A percentile compares a stretch with the other conserved stretches of the same genome.
Evolutionary conservation across 2,329 filamentous ascomycete genomes (phyloP).

Genomic region (Exserohilum rostratum): DNA sequence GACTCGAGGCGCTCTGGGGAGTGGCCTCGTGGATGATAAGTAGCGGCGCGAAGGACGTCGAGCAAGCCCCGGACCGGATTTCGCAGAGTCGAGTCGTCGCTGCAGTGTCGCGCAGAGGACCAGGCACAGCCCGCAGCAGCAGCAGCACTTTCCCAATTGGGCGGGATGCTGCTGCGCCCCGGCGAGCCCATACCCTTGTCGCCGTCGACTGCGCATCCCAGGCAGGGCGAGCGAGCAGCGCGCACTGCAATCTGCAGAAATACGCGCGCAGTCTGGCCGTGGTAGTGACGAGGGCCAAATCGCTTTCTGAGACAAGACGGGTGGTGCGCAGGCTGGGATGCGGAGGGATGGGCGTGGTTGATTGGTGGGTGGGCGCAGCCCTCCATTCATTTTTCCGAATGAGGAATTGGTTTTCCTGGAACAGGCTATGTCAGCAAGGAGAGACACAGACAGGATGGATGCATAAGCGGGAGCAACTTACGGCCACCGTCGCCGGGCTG

Average conservation of each 20-base stretch:
- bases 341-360: constrained; percentile 13
- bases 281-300: constrained; percentile 8
- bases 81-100: constrained; percentile 22
- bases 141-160: constrained; percentile 21
- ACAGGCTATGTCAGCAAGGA: constrained; percentile 8
- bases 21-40: constrained; percentile 33
- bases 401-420: constrained; percentile 24
- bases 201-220: constrained; percentile 13
- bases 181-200: neutral
- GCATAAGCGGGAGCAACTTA: constrained; percentile 25
- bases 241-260: constrained; percentile 8
- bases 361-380: constrained; percentile 20
- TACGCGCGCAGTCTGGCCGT: neutral
- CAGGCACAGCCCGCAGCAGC: constrained; percentile 32
- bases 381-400: constrained; percentile 22
- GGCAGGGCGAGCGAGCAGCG: neutral
- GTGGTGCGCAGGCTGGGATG: constrained; percentile 24
- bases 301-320: constrained; percentile 23
- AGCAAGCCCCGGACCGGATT: constrained; percentile 16
- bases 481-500: constrained; percentile 29
- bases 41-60: constrained; percentile 29
- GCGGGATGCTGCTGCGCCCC: constrained; percentile 33
- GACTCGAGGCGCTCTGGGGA: constrained; percentile 36
- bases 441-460: neutral
- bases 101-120: constrained; percentile 32